phyloP scores from a whole-genome alignment of 441 rosid species.

The Daphne laureola region DNA sequence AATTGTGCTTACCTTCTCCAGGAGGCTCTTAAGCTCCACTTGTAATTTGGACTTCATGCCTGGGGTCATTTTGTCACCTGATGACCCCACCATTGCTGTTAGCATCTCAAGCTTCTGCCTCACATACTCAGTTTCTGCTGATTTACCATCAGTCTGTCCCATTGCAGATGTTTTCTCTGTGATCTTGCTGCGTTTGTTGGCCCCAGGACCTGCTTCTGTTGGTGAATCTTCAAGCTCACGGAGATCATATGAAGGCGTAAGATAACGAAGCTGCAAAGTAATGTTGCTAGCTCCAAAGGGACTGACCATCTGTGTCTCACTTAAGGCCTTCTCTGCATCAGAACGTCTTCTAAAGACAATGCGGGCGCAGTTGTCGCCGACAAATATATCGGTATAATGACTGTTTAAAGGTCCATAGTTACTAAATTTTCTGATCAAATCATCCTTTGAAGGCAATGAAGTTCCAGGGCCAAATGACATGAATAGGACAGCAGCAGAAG shows the following conservation, averaged over 20 bases:
- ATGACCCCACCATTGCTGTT: slow-evolving; percentile 29
- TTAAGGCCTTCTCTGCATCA: slow-evolving; percentile 63
- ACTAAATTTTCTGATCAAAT: slow-evolving; percentile 40
- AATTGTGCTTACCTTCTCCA: slow-evolving; percentile 35
- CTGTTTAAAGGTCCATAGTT: slow-evolving; percentile 49
- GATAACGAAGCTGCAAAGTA: slow-evolving; percentile 33
- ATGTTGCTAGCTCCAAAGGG: slow-evolving; percentile 43
- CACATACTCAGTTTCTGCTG: slow-evolving; percentile 23
- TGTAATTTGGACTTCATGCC: slow-evolving; percentile 35
- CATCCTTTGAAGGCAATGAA: slow-evolving; percentile 54
- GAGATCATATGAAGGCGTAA: slow-evolving; percentile 17
- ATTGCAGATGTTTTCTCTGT: slow-evolving; percentile 9
- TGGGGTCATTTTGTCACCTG: slow-evolving; percentile 32
- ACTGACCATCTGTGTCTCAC: slow-evolving; percentile 32
- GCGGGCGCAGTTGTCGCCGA: slow-evolving; percentile 29
- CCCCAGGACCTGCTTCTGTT: slow-evolving; percentile 11
- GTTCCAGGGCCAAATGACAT: slow-evolving; percentile 61
- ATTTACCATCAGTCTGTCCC: slow-evolving; percentile 12
- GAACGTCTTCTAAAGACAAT: slow-evolving; percentile 39
- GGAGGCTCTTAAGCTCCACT: slow-evolving; percentile 31
- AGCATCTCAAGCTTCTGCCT: slow-evolving; percentile 43
- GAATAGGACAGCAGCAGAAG: slow-evolving; percentile 33
- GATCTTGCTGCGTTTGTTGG: slow-evolving; percentile 12
- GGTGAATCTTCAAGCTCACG: slow-evolving; percentile 17
- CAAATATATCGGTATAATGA: slow-evolving; percentile 36